Percentiles rank a stretch among this genome's conserved stretches.
Conservation (phyloP, 2,329 filamentous ascomycete species). For the Coniella lustricola region DNA sequence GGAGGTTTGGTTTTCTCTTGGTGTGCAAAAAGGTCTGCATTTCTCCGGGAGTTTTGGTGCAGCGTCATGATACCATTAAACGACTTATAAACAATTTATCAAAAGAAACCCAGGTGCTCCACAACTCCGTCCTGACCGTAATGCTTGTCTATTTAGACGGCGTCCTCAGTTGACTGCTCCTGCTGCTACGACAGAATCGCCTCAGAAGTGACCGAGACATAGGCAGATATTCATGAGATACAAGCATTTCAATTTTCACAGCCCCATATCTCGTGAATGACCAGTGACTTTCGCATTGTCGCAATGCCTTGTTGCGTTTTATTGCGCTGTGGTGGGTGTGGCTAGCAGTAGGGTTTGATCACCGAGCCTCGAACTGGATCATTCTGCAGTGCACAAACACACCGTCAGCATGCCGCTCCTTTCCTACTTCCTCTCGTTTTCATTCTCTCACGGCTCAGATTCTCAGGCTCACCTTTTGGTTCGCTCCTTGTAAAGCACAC, state of each 20-base stretch:
- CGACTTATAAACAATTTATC: slow-evolving; percentile 14
- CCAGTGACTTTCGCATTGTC: no score
- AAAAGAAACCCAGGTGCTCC: slow-evolving; percentile 5
- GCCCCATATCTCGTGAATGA: no score
- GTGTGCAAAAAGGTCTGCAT: slow-evolving; percentile 13
- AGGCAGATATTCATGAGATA: no score
- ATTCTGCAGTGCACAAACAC: slow-evolving; percentile 51
- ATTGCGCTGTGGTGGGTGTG: neutral
- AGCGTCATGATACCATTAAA: slow-evolving; percentile 20
- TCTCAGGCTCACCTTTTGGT: slow-evolving; percentile 75
- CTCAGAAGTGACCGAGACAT: no score
- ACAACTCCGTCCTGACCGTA: slow-evolving; percentile 11
- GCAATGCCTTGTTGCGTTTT: neutral
- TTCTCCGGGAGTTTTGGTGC: slow-evolving; percentile 21
- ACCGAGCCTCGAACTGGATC: slow-evolving; percentile 97
- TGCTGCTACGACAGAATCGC: no score
- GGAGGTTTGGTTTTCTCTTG: neutral
- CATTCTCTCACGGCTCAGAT: no score
- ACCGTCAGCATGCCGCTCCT: slow-evolving; percentile 19
- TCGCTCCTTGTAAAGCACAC: slow-evolving; percentile 94
- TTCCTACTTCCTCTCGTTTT: no score
- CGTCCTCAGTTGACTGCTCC: neutral
- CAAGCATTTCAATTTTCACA: no score
- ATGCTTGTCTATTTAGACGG: neutral
- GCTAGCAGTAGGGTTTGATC: slow-evolving; percentile 19